Conservation (phyloP, 2,329 filamentous ascomycete species). For the Cladosporium austrohemisphaericum region DNA sequence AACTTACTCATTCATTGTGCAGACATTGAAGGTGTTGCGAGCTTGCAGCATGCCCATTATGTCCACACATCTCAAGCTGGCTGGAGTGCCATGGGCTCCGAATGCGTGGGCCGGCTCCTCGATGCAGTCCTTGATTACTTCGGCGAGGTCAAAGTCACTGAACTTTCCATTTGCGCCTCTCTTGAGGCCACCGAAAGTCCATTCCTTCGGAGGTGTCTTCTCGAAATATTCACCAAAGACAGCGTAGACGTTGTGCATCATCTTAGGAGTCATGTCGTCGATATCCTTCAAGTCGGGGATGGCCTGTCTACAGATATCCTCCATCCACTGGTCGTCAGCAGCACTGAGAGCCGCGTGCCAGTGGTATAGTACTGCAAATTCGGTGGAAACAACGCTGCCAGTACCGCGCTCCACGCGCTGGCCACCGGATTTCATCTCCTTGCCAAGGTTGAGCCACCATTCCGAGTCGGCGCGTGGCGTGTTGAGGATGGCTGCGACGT, state of each 20-base stretch:
- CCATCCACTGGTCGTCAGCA: constrained; percentile 47
- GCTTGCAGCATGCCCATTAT: constrained; percentile 48
- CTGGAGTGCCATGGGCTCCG: constrained; percentile 47
- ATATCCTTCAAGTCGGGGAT: constrained; percentile 32
- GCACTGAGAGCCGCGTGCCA: constrained; percentile 46
- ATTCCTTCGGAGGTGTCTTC: constrained; percentile 28
- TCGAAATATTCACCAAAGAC: constrained; percentile 32
- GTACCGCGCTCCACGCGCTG: constrained; percentile 41
- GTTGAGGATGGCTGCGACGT: constrained; percentile 46
- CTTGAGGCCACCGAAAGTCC: constrained; percentile 43
- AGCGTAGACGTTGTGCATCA: constrained; percentile 40
- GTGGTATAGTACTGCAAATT: constrained; percentile 47
- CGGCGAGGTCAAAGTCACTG: constrained; percentile 43
- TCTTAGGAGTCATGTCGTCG: constrained; percentile 34
- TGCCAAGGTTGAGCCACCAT: constrained; percentile 40
- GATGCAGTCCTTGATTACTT: constrained; percentile 45
- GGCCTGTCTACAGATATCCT: constrained; percentile 34
- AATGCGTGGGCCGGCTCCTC: constrained; percentile 51
- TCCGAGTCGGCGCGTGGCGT: constrained; percentile 44
- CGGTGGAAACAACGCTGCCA: constrained; percentile 45
- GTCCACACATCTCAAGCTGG: constrained; percentile 46
- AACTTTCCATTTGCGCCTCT: constrained; percentile 42
- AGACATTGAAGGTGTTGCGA: constrained; percentile 35
- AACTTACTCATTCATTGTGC: constrained; percentile 49
- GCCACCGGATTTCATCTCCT: constrained; percentile 42